Conservation (phyloP, 2,329 filamentous ascomycete genomes). For the Paracoccidioides brasiliensis region DNA sequence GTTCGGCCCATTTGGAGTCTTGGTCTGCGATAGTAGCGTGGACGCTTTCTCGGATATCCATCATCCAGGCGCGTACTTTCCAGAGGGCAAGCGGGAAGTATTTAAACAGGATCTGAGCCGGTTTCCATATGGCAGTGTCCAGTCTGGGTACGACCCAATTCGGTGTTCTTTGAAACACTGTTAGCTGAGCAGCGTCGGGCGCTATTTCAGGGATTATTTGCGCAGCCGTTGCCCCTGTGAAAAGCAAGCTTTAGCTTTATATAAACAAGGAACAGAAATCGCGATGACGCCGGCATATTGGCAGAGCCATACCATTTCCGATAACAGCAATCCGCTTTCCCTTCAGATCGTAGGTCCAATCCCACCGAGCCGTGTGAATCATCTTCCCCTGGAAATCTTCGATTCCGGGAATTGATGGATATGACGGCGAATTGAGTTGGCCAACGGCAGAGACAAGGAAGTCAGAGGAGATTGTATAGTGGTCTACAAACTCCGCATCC, state of each 20-base stretch:
- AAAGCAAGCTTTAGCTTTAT: neutral
- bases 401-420: conserved; percentile 37
- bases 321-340: conserved; percentile 47
- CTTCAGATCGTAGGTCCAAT: conserved; percentile 43
- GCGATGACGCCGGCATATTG: no score
- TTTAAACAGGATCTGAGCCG: conserved; percentile 32
- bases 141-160: conserved; percentile 46
- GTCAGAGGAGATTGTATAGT: conserved; percentile 42
- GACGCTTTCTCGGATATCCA: conserved; percentile 44
- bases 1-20: conserved; percentile 27
- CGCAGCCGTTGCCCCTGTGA: conserved; percentile 40
- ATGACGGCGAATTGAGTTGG: conserved; percentile 43
- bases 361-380: conserved; percentile 48
- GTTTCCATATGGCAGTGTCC: conserved; percentile 34
- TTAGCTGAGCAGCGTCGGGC: conserved; percentile 37
- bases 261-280: neutral
- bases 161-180: conserved; percentile 45
- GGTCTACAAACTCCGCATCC: conserved; percentile 40
- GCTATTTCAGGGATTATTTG: conserved; percentile 48
- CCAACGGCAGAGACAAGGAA: conserved; percentile 47
- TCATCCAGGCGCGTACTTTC: conserved; percentile 38
- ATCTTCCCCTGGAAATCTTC: conserved; percentile 39
- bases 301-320: conserved; percentile 38
- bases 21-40: conserved; percentile 32
- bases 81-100: conserved; percentile 40